Conservation (phyloP, 495 filamentous ascomycete genomes). For the Chaetomium cochliodes region DNA sequence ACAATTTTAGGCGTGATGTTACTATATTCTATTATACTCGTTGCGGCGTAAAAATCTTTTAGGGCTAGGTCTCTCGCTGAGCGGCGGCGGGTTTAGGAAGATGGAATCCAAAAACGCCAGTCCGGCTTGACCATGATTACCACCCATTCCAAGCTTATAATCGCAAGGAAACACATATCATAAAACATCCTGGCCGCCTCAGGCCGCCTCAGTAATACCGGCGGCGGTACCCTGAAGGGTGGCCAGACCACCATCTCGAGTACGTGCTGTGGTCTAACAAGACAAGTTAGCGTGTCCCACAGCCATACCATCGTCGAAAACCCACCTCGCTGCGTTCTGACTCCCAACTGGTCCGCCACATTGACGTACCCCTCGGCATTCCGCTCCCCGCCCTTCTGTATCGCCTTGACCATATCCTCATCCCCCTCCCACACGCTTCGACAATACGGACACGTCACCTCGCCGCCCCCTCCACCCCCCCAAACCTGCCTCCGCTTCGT, state of each 20-base stretch:
- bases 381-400: constrained; percentile 42
- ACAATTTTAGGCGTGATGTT: no score
- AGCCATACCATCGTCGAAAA: neutral
- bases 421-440: constrained; percentile 63
- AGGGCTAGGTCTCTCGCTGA: no score
- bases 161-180: no score
- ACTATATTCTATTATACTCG: no score
- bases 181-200: no score
- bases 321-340: constrained; percentile 55
- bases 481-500: constrained; percentile 47
- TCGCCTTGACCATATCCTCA: constrained; percentile 46
- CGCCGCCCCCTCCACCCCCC: constrained; percentile 5
- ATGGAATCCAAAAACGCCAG: no score
- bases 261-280: constrained; percentile 27
- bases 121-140: no score
- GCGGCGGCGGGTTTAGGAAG: no score
- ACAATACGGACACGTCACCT: constrained; percentile 63
- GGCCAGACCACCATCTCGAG: constrained; percentile 30
- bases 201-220: constrained; percentile 11
- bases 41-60: no score
- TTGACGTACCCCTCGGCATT: constrained; percentile 65
- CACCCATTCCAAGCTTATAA: no score
- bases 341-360: constrained; percentile 60
- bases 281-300: neutral
- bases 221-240: constrained; percentile 18